Conservation (phyloP, 1,139 yeast species). For the Citeromyces hawaiiensis region DNA sequence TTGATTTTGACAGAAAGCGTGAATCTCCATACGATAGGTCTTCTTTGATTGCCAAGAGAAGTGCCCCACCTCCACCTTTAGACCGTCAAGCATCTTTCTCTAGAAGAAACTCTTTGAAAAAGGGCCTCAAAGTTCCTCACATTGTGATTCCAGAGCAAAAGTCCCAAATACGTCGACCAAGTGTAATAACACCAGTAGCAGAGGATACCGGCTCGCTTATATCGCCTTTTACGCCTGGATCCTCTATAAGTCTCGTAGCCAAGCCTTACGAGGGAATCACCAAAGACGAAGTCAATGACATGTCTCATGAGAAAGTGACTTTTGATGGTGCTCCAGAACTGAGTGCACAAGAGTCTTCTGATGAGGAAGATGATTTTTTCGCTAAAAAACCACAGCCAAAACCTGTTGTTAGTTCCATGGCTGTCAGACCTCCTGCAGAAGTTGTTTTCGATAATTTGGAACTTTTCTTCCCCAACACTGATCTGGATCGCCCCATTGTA, state of each 20-base stretch:
- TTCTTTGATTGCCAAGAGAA: constrained; percentile 10
- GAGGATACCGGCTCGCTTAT: constrained; percentile 9
- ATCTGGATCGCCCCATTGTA: constrained; percentile 83
- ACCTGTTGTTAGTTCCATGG: constrained; percentile 19
- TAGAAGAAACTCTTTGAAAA: constrained; percentile 1
- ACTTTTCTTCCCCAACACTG: constrained; percentile 83
- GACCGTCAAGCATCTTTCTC: constrained; percentile 2
- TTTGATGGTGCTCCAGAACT: constrained; percentile 63
- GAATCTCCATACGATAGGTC: constrained; percentile 47
- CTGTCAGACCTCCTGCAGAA: constrained; percentile 89
- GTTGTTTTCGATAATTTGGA: constrained; percentile 87
- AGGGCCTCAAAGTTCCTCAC: neutral
- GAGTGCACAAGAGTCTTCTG: constrained; percentile 28
- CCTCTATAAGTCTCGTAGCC: constrained; percentile 23
- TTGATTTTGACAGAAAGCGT: constrained; percentile 71
- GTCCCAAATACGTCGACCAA: neutral
- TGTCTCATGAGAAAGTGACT: constrained; percentile 13
- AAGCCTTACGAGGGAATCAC: constrained; percentile 12
- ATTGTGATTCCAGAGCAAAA: neutral
- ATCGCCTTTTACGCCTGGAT: constrained; percentile 24
- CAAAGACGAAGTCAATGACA: constrained; percentile 6
- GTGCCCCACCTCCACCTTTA: constrained; percentile 17
- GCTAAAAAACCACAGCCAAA: constrained; percentile 29
- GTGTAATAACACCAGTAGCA: neutral
- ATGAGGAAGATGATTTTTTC: constrained; percentile 43